These are phyloP conservation scores for Astraeus odoratus DNA, from an alignment of 768 basidiomycete genomes.

Conservation along the genomic window DNA sequence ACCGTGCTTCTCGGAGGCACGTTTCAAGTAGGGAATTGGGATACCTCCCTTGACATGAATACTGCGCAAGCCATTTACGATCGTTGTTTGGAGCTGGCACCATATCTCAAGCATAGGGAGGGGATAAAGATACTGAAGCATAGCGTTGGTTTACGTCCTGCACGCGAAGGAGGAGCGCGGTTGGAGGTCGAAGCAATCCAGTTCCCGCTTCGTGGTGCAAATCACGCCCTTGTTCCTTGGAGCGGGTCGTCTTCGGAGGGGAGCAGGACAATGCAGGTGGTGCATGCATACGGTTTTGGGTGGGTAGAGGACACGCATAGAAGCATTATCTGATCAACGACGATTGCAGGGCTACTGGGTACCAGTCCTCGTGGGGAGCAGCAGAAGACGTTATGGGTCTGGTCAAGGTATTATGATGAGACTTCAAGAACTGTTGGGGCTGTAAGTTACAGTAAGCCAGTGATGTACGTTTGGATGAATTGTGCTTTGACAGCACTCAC, in stretches of 20 bases:
- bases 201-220: conserved; percentile 26
- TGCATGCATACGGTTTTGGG: conserved; percentile 62
- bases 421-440: too few species aligned
- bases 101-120: conserved; percentile 25
- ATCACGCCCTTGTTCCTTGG: conserved; percentile 13
- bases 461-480: too few species aligned
- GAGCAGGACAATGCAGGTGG: conserved; percentile 28
- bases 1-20: conserved; percentile 53
- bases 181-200: conserved; percentile 42
- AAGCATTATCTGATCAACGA: background rate
- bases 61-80: conserved; percentile 40
- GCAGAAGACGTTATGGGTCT: conserved; percentile 33
- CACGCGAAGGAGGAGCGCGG: conserved; percentile 47
- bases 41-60: conserved; percentile 38
- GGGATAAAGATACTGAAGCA: conserved; percentile 40
- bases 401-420: conserved; percentile 10
- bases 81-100: conserved; percentile 35
- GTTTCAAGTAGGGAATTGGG: conserved; percentile 43
- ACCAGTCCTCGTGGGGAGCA: conserved; percentile 37
- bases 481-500: too few species aligned
- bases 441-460: conserved; percentile 8
- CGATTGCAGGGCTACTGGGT: conserved; percentile 28
- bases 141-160: conserved; percentile 56
- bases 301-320: conserved; percentile 14
- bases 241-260: conserved; percentile 13